A percentile compares a stretch with the other conserved stretches of the same genome.
Conservation (phyloP, 257 asterid genomes). For the Nicotiana knightiana region DNA sequence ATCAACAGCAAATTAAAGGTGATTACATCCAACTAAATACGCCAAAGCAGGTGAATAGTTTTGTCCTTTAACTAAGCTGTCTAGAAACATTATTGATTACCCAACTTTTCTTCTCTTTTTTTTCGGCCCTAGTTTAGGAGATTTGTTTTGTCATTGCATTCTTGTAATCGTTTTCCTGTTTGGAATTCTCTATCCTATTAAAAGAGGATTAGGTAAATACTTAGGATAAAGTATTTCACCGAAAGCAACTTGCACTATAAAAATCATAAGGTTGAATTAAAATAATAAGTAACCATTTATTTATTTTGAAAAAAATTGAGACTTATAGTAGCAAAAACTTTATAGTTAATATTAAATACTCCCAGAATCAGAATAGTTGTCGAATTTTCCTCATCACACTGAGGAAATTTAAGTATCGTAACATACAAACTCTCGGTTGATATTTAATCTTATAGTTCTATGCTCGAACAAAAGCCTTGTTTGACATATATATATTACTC, state of each 20-base stretch:
- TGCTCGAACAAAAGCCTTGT: no score
- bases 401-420: not conserved
- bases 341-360: no score
- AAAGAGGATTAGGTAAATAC: conserved; percentile 8
- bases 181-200: not conserved
- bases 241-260: not conserved
- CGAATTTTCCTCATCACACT: not conserved
- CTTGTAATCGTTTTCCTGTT: not conserved
- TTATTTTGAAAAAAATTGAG: no score
- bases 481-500: no score
- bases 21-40: not conserved
- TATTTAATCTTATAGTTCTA: no score
- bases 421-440: no score
- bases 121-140: not conserved
- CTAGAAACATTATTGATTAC: not conserved
- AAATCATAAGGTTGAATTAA: no score
- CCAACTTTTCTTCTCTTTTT: not conserved
- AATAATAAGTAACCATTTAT: no score
- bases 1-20: conserved; percentile 12
- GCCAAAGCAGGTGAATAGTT: not conserved
- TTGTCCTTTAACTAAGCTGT: not conserved
- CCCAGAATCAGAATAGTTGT: not conserved
- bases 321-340: no score
- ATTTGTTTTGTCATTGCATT: not conserved
- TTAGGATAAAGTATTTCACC: not conserved